These are phyloP conservation scores for Spathaspora girioi DNA, from an alignment of 805 yeast species.

Conservation along the genomic window DNA sequence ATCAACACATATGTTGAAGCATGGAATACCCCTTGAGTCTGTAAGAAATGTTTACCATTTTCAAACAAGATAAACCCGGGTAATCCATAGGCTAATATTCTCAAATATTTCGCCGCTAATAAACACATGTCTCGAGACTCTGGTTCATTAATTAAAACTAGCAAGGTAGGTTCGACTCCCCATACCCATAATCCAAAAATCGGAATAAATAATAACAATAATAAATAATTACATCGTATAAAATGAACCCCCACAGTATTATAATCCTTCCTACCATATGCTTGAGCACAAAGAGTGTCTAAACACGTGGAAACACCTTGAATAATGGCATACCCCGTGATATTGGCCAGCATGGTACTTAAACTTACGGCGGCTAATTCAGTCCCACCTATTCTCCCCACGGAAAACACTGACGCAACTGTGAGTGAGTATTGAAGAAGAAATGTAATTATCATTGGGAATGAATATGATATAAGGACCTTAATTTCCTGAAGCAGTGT, in stretches of 20 bases:
- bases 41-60: conserved; percentile 68
- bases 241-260: conserved; percentile 66
- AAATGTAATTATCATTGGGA: conserved; percentile 65
- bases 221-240: conserved; percentile 60
- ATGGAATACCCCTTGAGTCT: conserved; percentile 75
- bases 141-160: conserved; percentile 17
- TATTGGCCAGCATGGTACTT: conserved; percentile 76
- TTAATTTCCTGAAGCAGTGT: conserved; percentile 33
- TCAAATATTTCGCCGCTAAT: conserved; percentile 58
- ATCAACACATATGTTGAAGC: conserved; percentile 72
- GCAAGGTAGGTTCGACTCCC: conserved; percentile 49
- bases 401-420: conserved; percentile 74
- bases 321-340: conserved; percentile 69
- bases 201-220: conserved; percentile 49
- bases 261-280: conserved; percentile 65
- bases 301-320: conserved; percentile 78
- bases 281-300: conserved; percentile 76
- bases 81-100: conserved; percentile 56
- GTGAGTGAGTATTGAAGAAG: conserved; percentile 68
- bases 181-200: conserved; percentile 60
- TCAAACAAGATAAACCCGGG: conserved; percentile 76
- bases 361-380: conserved; percentile 75
- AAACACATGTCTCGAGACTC: conserved; percentile 21
- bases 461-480: conserved; percentile 38
- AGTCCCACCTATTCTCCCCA: conserved; percentile 66